These are phyloP conservation scores for Pestalotiopsis sp. DNA, from an alignment of 2,329 filamentous ascomycete species.

Conservation along the genomic window DNA sequence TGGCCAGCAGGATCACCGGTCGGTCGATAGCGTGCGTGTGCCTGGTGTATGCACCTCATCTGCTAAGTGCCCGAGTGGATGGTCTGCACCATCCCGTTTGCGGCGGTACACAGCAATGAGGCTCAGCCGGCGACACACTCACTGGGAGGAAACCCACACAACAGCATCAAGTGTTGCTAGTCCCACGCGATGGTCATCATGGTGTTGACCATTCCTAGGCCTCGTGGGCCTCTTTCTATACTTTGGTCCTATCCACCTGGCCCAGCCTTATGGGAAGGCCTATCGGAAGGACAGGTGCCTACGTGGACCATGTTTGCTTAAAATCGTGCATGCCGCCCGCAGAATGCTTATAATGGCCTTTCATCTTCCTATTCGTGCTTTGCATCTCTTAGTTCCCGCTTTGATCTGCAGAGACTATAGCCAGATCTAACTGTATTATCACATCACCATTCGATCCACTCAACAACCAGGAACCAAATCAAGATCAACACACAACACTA, in stretches of 20 bases:
- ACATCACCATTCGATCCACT: constrained; percentile 4
- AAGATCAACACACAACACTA: not conserved
- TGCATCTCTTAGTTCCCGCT: constrained; percentile 12
- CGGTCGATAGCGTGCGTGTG: not conserved
- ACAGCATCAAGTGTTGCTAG: constrained; percentile 8
- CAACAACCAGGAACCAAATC: not conserved
- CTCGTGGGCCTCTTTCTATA: constrained; percentile 10
- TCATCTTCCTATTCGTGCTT: constrained; percentile 15
- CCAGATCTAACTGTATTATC: not conserved
- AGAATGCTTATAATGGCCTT: constrained; percentile 9
- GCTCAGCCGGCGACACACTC: not conserved
- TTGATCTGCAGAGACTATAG: not conserved
- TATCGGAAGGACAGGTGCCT: constrained; percentile 9
- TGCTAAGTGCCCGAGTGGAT: not conserved
- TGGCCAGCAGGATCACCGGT: not conserved
- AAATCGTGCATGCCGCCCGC: constrained; percentile 8
- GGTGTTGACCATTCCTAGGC: not conserved
- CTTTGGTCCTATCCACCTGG: constrained; percentile 3
- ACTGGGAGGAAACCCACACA: not conserved
- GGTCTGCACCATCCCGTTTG: not conserved
- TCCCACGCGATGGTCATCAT: constrained; percentile 3
- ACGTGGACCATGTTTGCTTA: constrained; percentile 11
- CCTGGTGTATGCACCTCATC: not conserved
- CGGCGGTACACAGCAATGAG: constrained; percentile 2
- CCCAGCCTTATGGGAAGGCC: constrained; percentile 10